Evolutionary conservation across 768 basidiomycete genomes (phyloP), one percentile per base, ranked within the genome.

Genomic region (Lentinus brumalis): DNA sequence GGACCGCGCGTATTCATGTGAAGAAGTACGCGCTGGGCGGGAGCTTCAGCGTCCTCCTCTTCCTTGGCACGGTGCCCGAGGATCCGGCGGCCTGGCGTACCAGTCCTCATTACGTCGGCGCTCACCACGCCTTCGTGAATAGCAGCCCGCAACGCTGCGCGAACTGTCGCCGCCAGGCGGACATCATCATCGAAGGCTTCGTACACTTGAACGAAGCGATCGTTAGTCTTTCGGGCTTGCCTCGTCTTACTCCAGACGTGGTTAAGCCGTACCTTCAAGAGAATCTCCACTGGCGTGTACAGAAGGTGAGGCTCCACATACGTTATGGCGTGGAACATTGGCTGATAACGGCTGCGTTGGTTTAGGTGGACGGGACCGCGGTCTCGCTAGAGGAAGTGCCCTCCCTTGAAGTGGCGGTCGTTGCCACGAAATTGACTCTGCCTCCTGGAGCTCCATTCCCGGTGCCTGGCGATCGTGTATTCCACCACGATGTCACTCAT

Each of bases 41-140:
- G 5, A 79, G 78, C 68, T 83, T 80, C 66, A 69, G 71, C n/a
- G 72, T 84, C 30, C 66, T 78, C 18, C 60, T 85, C 53, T 84
- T 84, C 78, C 69, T 85, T 6, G 82, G 80, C 2, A 51, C 32
- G 2, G 56, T 62, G 2, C 61, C 61, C 18, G 56, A 53, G 38
- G 40, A 61, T 59, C 4, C 76, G 77, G 15, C 77, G 77, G 14
- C 71, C 67, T 21, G 74, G 81, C 53, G 69, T 38, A 32, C 75
- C 7, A 59, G 60, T 67, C 71, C 62, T 6, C 32, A 50, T 55
- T 77, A 77, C 61, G 78, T 81, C 41, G 83, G 81, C n/a, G 69
- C 76, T 1, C 77, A 79, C 67, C 68, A 73, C 57, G 77, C 75
- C 26, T 83, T 83, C 64, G 79, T 78, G 38, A 78, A 75, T 56